These are phyloP conservation scores for Fraxinus baroniana DNA, from an alignment of 305 asterid genomes.

Conservation along the genomic window DNA sequence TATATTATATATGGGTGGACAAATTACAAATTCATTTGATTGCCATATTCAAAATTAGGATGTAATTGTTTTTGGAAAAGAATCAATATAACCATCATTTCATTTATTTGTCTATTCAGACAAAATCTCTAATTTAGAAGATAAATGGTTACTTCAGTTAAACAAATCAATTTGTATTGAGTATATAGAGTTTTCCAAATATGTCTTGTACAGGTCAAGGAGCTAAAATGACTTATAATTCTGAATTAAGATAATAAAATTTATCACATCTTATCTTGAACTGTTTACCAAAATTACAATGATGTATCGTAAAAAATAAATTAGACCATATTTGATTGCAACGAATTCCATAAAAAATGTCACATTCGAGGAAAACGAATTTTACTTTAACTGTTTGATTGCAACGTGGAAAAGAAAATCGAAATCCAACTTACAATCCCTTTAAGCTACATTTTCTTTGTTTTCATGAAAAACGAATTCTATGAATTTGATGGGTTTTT, in stretches of 20 bases:
- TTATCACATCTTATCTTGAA: background rate
- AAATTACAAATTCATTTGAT: background rate
- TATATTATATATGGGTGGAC: too few species aligned
- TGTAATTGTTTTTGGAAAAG: background rate
- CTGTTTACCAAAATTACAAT: background rate
- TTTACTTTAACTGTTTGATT: too few species aligned
- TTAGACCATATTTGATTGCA: too few species aligned
- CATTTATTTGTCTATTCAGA: background rate
- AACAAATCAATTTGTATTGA: background rate
- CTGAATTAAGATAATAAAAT: too few species aligned
- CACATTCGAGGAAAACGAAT: too few species aligned
- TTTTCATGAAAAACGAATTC: too few species aligned
- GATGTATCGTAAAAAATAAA: background rate
- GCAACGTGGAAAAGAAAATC: too few species aligned
- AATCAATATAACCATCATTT: background rate
- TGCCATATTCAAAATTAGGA: background rate
- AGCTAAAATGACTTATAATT: background rate
- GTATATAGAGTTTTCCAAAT: background rate
- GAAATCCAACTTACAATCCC: too few species aligned
- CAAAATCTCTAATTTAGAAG: background rate
- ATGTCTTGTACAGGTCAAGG: background rate
- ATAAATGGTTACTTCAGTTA: background rate
- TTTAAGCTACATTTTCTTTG: too few species aligned
- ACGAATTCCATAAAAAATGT: too few species aligned
- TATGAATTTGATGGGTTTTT: too few species aligned